Evolutionary conservation across 2,329 filamentous ascomycete species (phyloP), one percentile per base, ranked within the genome.

Genomic region (Ceratocystis variospora): DNA sequence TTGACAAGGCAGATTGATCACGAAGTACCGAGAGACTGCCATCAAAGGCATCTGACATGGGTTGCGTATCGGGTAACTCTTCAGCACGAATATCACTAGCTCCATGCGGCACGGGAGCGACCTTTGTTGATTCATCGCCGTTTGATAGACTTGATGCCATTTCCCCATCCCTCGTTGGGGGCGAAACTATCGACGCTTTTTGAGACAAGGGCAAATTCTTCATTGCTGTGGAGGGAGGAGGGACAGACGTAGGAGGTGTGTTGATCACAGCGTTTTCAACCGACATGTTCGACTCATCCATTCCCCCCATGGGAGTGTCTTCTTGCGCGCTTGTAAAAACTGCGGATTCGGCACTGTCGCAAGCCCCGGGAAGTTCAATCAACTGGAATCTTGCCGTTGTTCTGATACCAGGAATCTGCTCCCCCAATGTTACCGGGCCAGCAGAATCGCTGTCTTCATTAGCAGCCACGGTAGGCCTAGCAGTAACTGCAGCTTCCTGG

Each of bases 71-170:
- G 33, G 64, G 65, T 48, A 57, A 5, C 59, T 44, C 37, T 37
- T 55, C 28, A 68, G 73, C 72, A 22, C 73, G 71, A 53, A 55
- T 41, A 28, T 65, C 59, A 8, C 25, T 62, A 12, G 45, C 6
- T n/a, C 22, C 22, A 37, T 57, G 53, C 2, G 87, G 90, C 5
- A 84, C 83, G 68, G 88, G 85, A 0, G 89, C 90, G 1, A 89
- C 92, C 76, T 96, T 94, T n/a, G 92, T 96, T 0, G 92, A 95
- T 1, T 91, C 96, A 1, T 91, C 93, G 72, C 96, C 91, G 71
- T 97, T 96, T 64, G 86, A 77, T 67, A 82, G 74, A 12, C 81
- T 81, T 31, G 81, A 83, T 15, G 83, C 83, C 3, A 82, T 41
- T 41, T 10, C 83, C 64, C 84, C 77, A 3, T 82, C 83, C 0